phyloP scores from a whole-genome alignment of 2,329 filamentous ascomycete genomes.

The Ophiostoma angusticollis region DNA sequence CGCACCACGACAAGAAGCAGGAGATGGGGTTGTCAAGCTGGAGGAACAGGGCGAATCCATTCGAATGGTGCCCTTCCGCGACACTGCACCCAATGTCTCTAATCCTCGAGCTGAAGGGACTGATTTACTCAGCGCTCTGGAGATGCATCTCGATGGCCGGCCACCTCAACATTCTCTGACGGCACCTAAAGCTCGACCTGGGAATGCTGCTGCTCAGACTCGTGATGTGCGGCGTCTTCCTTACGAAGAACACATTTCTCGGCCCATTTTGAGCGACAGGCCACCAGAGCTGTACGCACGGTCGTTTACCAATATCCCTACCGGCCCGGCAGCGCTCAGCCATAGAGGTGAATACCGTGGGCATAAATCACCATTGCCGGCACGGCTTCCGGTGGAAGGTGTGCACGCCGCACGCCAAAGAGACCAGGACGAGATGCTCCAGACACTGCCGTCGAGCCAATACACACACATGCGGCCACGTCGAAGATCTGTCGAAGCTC shows the following conservation, averaged over 20 bases:
- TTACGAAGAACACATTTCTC: not conserved
- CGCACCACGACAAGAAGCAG: too few relatives aligned
- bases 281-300: too few relatives aligned
- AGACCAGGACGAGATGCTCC: too few relatives aligned
- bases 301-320: too few relatives aligned
- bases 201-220: not conserved
- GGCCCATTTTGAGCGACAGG: not conserved
- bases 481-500: constrained; percentile 22
- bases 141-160: constrained; percentile 16
- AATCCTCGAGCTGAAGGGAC: constrained; percentile 6
- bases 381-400: too few relatives aligned
- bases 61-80: too few relatives aligned
- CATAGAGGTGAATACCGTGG: too few relatives aligned
- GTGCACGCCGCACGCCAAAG: too few relatives aligned
- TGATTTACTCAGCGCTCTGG: constrained; percentile 16
- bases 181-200: not conserved
- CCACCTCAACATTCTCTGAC: not conserved
- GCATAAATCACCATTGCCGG: too few relatives aligned
- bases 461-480: not conserved
- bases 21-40: not conserved
- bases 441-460: constrained; percentile 2
- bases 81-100: too few relatives aligned
- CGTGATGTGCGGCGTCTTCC: not conserved
- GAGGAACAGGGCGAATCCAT: not conserved
- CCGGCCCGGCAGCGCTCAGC: too few relatives aligned